These are phyloP conservation scores for Cladorrhinum sp. DNA, from an alignment of 2,329 filamentous ascomycete species.

Conservation along the genomic window DNA sequence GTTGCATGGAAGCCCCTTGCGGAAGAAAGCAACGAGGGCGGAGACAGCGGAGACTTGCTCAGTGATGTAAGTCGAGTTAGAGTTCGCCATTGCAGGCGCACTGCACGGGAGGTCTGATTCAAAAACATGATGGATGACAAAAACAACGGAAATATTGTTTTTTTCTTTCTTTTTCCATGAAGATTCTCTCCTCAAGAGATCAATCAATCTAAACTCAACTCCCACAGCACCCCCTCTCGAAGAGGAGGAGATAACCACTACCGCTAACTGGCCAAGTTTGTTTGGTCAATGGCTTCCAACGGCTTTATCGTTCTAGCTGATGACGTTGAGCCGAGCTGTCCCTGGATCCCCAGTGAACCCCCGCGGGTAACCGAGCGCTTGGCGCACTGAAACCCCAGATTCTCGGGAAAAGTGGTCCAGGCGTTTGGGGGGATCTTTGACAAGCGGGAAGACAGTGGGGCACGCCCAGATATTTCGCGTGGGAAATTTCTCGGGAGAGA, in stretches of 20 bases:
- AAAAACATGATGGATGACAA: conserved; percentile 48
- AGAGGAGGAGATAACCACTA: not conserved
- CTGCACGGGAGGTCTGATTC: conserved; percentile 47
- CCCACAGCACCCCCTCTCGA: conserved; percentile 2
- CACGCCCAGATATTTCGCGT: conserved; percentile 10
- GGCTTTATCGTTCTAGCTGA: conserved; percentile 25
- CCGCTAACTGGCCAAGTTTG: not conserved
- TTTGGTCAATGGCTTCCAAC: conserved; percentile 26
- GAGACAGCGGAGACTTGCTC: conserved; percentile 20
- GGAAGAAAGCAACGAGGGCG: conserved; percentile 5
- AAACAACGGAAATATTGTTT: not conserved
- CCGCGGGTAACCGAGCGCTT: conserved; percentile 29
- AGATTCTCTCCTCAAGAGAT: conserved; percentile 1
- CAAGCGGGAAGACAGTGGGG: conserved; percentile 18
- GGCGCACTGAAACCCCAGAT: conserved; percentile 14
- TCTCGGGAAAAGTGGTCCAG: conserved; percentile 1
- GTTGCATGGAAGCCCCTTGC: conserved; percentile 52
- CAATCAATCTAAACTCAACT: not conserved
- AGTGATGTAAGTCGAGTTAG: conserved; percentile 32
- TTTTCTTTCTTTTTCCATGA: too few species aligned
- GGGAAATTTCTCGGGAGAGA: conserved; percentile 27
- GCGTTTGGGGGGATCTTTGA: conserved; percentile 5
- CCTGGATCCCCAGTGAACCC: conserved; percentile 15
- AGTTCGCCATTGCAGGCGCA: conserved; percentile 48
- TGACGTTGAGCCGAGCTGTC: conserved; percentile 28